These are phyloP conservation scores for Begonia masoniana DNA, from an alignment of 306 rosid species.

Conservation along the genomic window DNA sequence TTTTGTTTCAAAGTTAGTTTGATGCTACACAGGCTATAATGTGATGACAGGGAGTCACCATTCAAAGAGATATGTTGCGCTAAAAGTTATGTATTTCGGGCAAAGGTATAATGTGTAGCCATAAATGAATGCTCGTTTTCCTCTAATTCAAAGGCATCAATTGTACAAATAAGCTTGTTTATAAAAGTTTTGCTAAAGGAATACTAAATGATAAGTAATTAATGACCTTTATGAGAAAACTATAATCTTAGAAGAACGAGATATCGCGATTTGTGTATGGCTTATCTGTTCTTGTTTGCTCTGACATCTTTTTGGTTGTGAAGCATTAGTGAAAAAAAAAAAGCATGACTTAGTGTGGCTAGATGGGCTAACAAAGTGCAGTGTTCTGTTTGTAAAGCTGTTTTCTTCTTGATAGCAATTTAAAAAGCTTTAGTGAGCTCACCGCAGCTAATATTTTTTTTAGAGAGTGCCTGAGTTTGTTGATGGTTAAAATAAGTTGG, in stretches of 20 bases:
- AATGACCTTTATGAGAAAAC: background rate
- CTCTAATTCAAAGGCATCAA: constrained; percentile 1
- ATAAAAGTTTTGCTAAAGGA: background rate
- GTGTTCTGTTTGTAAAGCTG: too few relatives aligned
- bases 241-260: background rate
- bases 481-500: too few relatives aligned
- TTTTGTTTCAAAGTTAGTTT: constrained; percentile 6
- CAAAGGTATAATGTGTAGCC: constrained; percentile 41
- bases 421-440: too few relatives aligned
- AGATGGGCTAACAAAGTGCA: too few relatives aligned
- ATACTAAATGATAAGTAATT: background rate
- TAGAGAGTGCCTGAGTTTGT: too few relatives aligned
- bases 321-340: too few relatives aligned
- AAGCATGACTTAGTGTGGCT: too few relatives aligned
- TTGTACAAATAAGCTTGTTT: background rate
- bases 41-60: constrained; percentile 28
- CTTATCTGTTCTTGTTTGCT: too few relatives aligned
- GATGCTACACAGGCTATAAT: constrained; percentile 31
- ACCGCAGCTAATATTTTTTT: too few relatives aligned
- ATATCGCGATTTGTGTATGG: background rate
- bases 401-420: too few relatives aligned
- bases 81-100: constrained; percentile 83
- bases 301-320: too few relatives aligned
- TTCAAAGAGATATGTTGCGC: constrained; percentile 73
- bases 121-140: constrained; percentile 2